Evolutionary conservation across 2,329 filamentous ascomycete genomes (phyloP).

Genomic region (Aspergillus transmontanensis): DNA sequence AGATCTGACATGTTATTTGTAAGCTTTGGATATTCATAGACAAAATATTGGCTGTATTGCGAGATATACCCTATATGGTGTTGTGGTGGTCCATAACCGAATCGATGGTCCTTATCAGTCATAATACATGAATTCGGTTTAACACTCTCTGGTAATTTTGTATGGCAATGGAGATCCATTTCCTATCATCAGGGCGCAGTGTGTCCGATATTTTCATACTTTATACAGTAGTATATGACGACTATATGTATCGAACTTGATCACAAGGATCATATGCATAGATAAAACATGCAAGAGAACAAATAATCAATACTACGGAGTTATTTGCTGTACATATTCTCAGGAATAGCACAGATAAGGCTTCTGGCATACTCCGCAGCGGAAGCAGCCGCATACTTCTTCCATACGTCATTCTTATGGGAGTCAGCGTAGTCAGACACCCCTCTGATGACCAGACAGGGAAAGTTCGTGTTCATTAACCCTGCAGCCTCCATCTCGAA

Average conservation of each 20-base stretch:
- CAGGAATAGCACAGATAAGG: background rate
- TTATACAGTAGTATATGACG: too few species aligned
- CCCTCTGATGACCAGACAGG: too few species aligned
- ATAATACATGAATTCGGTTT: background rate
- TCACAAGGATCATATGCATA: too few species aligned
- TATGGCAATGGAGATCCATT: background rate
- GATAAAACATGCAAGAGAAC: too few species aligned
- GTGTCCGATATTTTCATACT: background rate
- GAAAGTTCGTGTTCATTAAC: too few species aligned
- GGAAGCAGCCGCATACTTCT: too few species aligned
- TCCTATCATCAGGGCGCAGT: background rate
- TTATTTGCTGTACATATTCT: background rate
- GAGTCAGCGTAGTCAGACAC: too few species aligned
- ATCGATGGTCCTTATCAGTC: background rate
- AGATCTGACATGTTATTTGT: too few species aligned
- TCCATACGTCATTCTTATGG: too few species aligned
- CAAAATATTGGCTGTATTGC: background rate
- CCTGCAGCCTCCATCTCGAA: too few species aligned
- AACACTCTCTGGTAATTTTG: background rate
- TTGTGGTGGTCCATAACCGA: background rate
- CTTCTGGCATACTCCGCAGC: too few species aligned
- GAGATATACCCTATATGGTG: background rate
- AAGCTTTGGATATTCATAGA: background rate
- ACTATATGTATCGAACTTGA: too few species aligned
- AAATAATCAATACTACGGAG: background rate